phyloP scores from a whole-genome alignment of 2,329 filamentous ascomycete genomes.

The Trematosphaeria pertusa region DNA sequence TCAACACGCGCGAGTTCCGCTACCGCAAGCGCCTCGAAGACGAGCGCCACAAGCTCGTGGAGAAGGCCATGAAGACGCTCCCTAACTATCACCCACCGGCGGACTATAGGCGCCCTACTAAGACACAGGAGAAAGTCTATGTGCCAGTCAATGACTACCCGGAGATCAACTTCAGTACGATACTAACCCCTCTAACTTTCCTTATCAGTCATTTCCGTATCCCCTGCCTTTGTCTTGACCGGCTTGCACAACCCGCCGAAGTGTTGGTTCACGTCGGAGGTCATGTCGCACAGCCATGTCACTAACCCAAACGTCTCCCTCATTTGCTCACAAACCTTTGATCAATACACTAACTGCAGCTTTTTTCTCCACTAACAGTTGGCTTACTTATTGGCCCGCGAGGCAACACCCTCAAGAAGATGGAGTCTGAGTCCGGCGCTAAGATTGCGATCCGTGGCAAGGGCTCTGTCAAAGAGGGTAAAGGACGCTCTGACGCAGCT shows the following conservation, averaged over 20 bases:
- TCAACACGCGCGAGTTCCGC: slow-evolving; percentile 98
- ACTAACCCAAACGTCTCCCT: slow-evolving; percentile 46
- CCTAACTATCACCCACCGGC: slow-evolving; percentile 98
- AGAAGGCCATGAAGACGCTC: slow-evolving; percentile 99
- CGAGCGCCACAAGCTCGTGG: slow-evolving; percentile 97
- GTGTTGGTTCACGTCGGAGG: slow-evolving; percentile 35
- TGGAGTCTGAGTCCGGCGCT: slow-evolving; percentile 95
- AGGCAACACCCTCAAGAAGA: slow-evolving; percentile 99
- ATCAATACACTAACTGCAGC: slow-evolving; percentile 84
- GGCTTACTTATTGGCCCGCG: slow-evolving; percentile 99
- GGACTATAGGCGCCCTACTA: slow-evolving; percentile 97
- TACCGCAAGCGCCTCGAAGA: slow-evolving; percentile 98
- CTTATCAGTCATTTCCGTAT: slow-evolving; percentile 50
- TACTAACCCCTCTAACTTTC: slow-evolving; percentile 87
- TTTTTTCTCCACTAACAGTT: slow-evolving; percentile 83
- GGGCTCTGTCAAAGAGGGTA: slow-evolving; percentile 99
- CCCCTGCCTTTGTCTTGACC: slow-evolving; percentile 54
- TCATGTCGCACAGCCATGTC: slow-evolving; percentile 48
- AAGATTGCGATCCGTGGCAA: slow-evolving; percentile 99
- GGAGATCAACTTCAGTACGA: slow-evolving; percentile 99
- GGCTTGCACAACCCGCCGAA: slow-evolving; percentile 46
- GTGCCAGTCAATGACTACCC: slow-evolving; percentile 99
- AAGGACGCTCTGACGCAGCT: slow-evolving; percentile 97
- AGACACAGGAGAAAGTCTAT: slow-evolving; percentile 99
- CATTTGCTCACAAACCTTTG: slow-evolving; percentile 46